Conservation (phyloP, 1,284 basidiomycete species). For the Mycena citricolor region DNA sequence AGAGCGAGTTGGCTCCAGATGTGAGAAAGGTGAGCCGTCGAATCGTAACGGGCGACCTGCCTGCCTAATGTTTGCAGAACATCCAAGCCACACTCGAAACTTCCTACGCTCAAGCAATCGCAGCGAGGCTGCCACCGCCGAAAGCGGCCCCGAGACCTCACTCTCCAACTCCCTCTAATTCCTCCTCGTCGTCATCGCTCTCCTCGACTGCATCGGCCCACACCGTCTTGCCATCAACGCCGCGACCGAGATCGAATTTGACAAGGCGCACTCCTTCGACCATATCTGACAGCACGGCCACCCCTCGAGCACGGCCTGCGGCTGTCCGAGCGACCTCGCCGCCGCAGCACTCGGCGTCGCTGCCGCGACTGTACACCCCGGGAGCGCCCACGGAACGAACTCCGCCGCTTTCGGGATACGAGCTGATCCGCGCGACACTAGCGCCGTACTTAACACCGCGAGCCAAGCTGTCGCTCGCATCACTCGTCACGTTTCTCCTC, state of each 20-base stretch:
- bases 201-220: slow-evolving; percentile 58
- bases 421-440: slow-evolving; percentile 45
- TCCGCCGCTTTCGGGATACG: slow-evolving; percentile 15
- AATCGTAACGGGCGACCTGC: background rate
- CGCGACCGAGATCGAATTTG: slow-evolving; percentile 24
- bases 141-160: slow-evolving; percentile 35
- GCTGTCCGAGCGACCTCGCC: slow-evolving; percentile 23
- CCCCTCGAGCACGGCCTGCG: slow-evolving; percentile 29
- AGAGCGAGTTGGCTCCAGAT: slow-evolving; percentile 55
- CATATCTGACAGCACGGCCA: slow-evolving; percentile 35
- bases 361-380: slow-evolving; percentile 16
- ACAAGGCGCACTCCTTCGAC: slow-evolving; percentile 26
- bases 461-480: slow-evolving; percentile 38
- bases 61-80: slow-evolving; percentile 35
- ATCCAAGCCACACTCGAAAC: slow-evolving; percentile 42
- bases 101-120: slow-evolving; percentile 36
- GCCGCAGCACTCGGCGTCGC: slow-evolving; percentile 19
- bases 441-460: slow-evolving; percentile 45
- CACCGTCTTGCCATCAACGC: slow-evolving; percentile 48
- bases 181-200: slow-evolving; percentile 55
- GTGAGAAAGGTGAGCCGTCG: slow-evolving; percentile 52
- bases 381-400: slow-evolving; percentile 17
- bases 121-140: slow-evolving; percentile 24
- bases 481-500: slow-evolving; percentile 57
- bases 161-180: slow-evolving; percentile 51